Conservation (phyloP, 1,284 basidiomycete species). For the Ceratobasidium sp. region DNA sequence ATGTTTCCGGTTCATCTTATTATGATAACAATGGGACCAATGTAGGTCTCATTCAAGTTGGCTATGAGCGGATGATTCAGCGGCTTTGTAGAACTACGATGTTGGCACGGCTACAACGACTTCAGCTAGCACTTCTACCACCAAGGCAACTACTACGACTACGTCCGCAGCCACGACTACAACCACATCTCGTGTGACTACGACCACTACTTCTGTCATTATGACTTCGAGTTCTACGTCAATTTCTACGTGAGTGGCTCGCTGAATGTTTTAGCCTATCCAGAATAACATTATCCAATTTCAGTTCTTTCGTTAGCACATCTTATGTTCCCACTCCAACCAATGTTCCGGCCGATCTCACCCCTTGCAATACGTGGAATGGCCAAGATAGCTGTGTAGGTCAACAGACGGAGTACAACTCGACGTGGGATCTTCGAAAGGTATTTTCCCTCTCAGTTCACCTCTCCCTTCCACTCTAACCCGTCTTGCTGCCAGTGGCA, state of each 20-base stretch:
- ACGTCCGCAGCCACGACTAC: conserved; percentile 19
- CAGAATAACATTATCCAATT: background rate
- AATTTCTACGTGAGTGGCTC: conserved; percentile 16
- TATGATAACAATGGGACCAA: conserved; percentile 42
- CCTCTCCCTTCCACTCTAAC: background rate
- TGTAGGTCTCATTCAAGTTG: background rate
- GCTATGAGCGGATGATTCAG: background rate
- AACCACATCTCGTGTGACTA: background rate
- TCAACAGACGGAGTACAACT: conserved; percentile 23
- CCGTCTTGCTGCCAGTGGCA: conserved; percentile 18
- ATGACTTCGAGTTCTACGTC: background rate
- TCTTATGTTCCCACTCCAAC: conserved; percentile 37
- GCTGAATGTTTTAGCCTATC: background rate
- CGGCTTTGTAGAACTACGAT: conserved; percentile 31
- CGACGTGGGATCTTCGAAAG: conserved; percentile 32
- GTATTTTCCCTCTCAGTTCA: background rate
- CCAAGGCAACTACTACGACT: conserved; percentile 16
- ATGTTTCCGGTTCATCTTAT: conserved; percentile 34
- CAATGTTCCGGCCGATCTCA: conserved; percentile 27
- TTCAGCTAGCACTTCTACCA: conserved; percentile 17
- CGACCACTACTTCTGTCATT: conserved; percentile 1
- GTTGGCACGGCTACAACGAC: conserved; percentile 29
- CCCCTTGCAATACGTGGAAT: conserved; percentile 43
- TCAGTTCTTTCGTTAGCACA: conserved; percentile 24
- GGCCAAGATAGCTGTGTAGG: conserved; percentile 32